Conservation (phyloP, 1,284 basidiomycete species). For the Naganishia sp. region DNA sequence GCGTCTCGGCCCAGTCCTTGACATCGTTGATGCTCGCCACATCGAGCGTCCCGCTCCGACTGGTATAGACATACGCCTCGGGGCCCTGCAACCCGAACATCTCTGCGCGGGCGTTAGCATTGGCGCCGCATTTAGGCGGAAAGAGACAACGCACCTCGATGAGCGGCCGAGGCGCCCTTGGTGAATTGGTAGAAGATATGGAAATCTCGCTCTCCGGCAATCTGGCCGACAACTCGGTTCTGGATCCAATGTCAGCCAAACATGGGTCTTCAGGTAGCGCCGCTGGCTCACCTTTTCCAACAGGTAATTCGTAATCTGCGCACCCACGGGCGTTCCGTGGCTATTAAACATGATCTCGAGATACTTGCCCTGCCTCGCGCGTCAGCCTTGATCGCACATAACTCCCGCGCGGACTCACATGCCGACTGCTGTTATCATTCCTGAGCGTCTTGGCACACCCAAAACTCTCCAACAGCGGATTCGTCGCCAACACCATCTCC, state of each 20-base stretch:
- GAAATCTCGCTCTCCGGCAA: slow-evolving; percentile 95
- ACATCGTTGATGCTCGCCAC: slow-evolving; percentile 89
- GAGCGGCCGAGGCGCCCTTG: slow-evolving; percentile 84
- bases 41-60: slow-evolving; percentile 84
- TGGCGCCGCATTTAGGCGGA: not conserved
- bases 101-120: slow-evolving; percentile 60
- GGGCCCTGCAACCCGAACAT: slow-evolving; percentile 95
- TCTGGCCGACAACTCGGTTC: slow-evolving; percentile 93
- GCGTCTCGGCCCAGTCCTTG: slow-evolving; percentile 82
- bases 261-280: no score
- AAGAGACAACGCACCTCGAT: slow-evolving; percentile 65
- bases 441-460: slow-evolving; percentile 98
- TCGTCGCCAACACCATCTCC: slow-evolving; percentile 99
- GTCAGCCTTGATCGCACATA: no score
- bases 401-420: slow-evolving; percentile 63
- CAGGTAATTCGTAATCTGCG: slow-evolving; percentile 97
- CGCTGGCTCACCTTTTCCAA: slow-evolving; percentile 71
- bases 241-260: slow-evolving; percentile 36
- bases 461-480: slow-evolving; percentile 95
- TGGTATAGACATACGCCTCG: slow-evolving; percentile 92
- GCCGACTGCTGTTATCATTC: slow-evolving; percentile 98
- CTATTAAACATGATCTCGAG: slow-evolving; percentile 98
- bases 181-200: slow-evolving; percentile 99
- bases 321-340: slow-evolving; percentile 90
- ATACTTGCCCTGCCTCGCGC: slow-evolving; percentile 79